These are phyloP conservation scores for Boletus tylopilopsis DNA, from an alignment of 768 basidiomycete genomes.

Conservation along the genomic window DNA sequence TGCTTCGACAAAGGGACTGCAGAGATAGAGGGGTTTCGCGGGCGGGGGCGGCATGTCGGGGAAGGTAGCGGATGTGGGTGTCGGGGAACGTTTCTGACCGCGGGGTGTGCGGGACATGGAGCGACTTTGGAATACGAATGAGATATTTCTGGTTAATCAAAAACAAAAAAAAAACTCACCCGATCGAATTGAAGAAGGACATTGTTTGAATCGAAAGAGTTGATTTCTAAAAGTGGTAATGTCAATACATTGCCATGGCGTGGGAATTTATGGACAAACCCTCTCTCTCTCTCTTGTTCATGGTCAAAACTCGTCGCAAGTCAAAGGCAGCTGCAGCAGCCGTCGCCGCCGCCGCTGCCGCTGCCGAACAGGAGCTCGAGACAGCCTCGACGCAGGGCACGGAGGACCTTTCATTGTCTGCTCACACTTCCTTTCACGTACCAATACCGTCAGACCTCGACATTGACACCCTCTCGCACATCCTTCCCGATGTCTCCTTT, in stretches of 20 bases:
- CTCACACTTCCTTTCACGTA: constrained; percentile 28
- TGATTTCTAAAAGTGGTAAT: neutral
- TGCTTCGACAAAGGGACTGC: constrained; percentile 91
- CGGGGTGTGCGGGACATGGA: constrained; percentile 75
- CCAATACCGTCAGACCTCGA: constrained; percentile 67
- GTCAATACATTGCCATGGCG: neutral
- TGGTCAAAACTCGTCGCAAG: constrained; percentile 57
- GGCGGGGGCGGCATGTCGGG: constrained; percentile 42
- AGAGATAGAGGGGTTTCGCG: constrained; percentile 79
- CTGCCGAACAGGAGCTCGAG: constrained; percentile 31
- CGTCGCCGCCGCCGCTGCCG: constrained; percentile 20
- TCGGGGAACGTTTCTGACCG: constrained; percentile 66
- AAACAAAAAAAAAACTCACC: constrained; percentile 41
- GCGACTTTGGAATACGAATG: constrained; percentile 41
- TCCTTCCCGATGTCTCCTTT: constrained; percentile 61
- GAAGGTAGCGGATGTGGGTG: constrained; percentile 66
- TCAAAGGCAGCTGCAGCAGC: constrained; percentile 50
- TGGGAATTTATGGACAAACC: neutral
- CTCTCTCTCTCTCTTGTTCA: no score
- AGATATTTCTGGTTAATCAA: neutral
- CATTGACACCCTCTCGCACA: constrained; percentile 49
- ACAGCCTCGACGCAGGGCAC: constrained; percentile 31
- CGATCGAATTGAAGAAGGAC: constrained; percentile 84
- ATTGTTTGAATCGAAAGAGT: constrained; percentile 32
- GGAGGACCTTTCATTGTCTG: constrained; percentile 32